phyloP scores from a whole-genome alignment of 2,329 filamentous ascomycete genomes.

The Fusarium mexicanum region DNA sequence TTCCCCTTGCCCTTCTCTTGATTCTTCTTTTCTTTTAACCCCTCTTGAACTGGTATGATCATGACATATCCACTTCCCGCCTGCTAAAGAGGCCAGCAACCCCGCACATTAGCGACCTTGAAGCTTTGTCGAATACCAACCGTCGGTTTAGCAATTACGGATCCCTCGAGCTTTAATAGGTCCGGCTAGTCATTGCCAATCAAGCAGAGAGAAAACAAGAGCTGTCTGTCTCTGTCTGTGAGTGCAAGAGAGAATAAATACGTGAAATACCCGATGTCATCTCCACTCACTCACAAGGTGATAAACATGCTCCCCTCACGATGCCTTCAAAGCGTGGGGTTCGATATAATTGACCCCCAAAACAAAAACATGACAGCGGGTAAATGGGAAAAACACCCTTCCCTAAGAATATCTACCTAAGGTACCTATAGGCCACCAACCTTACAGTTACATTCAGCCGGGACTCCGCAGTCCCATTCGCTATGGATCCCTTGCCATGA shows the following conservation, averaged over 20 bases:
- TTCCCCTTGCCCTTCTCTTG: neutral
- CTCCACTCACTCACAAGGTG: neutral
- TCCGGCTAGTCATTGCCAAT: neutral
- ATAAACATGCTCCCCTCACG: neutral
- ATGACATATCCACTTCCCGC: slow-evolving; percentile 22
- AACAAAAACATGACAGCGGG: neutral
- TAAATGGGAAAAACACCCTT: neutral
- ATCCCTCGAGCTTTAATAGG: neutral
- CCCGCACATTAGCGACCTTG: slow-evolving; percentile 5
- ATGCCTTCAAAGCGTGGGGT: neutral
- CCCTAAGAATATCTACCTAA: neutral
- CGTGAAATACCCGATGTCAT: neutral
- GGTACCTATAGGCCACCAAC: neutral
- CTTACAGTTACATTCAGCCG: slow-evolving; percentile 1
- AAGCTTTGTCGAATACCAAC: slow-evolving; percentile 38
- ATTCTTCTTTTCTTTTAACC: neutral
- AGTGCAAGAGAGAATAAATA: neutral
- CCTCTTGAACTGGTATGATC: slow-evolving; percentile 11
- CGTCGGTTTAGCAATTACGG: slow-evolving; percentile 40
- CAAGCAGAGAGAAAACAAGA: neutral
- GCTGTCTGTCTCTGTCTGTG: neutral
- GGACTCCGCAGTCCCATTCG: neutral
- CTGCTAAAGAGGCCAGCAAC: neutral
- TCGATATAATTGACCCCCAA: neutral
- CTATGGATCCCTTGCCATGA: neutral